Evolutionary conservation across 2,329 filamentous ascomycete species (phyloP).

Genomic region (Penicillium olsonii): DNA sequence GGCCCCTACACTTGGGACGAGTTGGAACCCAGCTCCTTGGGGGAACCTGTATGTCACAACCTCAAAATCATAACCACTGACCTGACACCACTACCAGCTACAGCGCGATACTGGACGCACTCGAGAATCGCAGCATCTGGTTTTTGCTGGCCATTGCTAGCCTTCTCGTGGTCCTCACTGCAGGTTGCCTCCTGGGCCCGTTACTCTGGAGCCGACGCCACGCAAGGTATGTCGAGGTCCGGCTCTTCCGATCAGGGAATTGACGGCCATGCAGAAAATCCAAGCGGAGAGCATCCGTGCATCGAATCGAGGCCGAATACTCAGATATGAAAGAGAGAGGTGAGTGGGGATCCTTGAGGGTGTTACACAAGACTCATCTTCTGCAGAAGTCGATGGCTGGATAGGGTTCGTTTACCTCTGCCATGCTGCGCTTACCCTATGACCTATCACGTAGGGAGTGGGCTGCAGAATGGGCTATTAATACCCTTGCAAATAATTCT

Average conservation of each 20-base stretch:
- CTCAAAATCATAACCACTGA: neutral
- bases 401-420: slow-evolving; percentile 1
- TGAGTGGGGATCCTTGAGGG: neutral
- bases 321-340: neutral
- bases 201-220: neutral
- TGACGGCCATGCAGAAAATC: slow-evolving; percentile 4
- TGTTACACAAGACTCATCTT: neutral
- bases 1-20: neutral
- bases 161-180: neutral
- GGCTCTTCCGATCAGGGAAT: neutral
- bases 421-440: slow-evolving; percentile 10
- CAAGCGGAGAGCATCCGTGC: neutral
- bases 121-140: neutral
- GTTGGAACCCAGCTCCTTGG: neutral
- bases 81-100: neutral
- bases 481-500: no score
- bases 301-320: neutral
- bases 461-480: no score
- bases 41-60: neutral
- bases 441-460: no score
- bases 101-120: neutral
- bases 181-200: neutral
- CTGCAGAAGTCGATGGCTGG: slow-evolving; percentile 5
- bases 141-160: neutral
- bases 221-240: neutral